phyloP scores from a whole-genome alignment of 352 stramenopile species.

The Phytophthora fragariaefolia region DNA sequence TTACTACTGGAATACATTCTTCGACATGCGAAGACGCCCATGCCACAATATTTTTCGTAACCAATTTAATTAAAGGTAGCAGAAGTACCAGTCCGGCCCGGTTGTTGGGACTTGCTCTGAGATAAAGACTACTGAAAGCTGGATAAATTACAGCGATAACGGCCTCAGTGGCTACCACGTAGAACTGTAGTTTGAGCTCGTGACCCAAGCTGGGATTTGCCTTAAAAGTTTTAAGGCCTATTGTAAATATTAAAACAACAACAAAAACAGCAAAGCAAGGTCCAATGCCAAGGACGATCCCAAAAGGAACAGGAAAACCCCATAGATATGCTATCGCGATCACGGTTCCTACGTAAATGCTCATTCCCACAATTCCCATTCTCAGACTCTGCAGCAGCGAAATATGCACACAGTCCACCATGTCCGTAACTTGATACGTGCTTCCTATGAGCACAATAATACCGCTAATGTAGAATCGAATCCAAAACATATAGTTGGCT shows the following conservation, averaged over 20 bases:
- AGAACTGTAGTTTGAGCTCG: conserved; percentile 20
- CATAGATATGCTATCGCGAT: conserved; percentile 30
- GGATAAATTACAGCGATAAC: conserved; percentile 29
- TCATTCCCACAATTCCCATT: conserved; percentile 6
- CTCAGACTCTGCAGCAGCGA: conserved; percentile 13
- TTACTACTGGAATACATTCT: conserved; percentile 29
- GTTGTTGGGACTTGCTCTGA: background rate
- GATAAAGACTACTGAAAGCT: conserved; percentile 14
- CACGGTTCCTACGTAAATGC: conserved; percentile 20
- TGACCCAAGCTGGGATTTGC: conserved; percentile 2
- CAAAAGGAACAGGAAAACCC: conserved; percentile 49
- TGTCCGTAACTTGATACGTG: conserved; percentile 16
- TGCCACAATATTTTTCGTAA: conserved; percentile 34
- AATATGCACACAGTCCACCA: conserved; percentile 13
- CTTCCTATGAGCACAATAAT: conserved; percentile 4
- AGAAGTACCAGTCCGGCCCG: conserved; percentile 10
- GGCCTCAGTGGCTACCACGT: conserved; percentile 19
- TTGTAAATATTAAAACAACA: conserved; percentile 9
- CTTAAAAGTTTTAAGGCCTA: conserved; percentile 17
- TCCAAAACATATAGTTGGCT: conserved; percentile 36
- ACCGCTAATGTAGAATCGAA: conserved; percentile 23
- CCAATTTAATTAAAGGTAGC: conserved; percentile 19
- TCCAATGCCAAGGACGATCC: conserved; percentile 22
- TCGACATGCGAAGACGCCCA: conserved; percentile 18
- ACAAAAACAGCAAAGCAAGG: conserved; percentile 22